Conservation (phyloP, 2,329 filamentous ascomycete genomes). For the Endoconidiophora laricicola region DNA sequence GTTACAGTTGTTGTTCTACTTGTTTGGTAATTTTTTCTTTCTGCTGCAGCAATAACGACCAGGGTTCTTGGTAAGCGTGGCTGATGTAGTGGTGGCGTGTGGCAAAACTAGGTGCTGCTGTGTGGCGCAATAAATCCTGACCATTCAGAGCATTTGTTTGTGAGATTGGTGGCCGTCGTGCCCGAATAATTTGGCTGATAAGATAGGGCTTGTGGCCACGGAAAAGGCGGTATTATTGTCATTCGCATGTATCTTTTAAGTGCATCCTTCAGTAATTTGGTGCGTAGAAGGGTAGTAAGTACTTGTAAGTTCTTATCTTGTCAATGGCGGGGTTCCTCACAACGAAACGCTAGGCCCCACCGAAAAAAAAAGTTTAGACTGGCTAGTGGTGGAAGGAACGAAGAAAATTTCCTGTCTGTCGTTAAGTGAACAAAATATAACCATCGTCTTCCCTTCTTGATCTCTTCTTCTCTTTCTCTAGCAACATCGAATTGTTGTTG, state of each 20-base stretch:
- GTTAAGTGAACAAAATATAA: constrained; percentile 14
- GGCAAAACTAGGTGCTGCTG: constrained; percentile 10
- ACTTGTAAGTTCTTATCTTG: constrained; percentile 9
- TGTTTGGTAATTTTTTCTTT: no score
- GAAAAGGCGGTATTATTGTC: constrained; percentile 3
- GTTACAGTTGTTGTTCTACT: no score
- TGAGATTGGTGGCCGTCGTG: constrained; percentile 8
- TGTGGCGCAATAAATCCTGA: constrained; percentile 10
- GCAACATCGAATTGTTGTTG: constrained; percentile 14
- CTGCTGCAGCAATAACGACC: background rate
- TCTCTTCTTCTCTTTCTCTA: constrained; percentile 13
- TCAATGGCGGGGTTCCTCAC: constrained; percentile 13
- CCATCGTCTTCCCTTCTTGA: constrained; percentile 12
- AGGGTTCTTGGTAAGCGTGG: background rate
- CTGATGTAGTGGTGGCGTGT: background rate
- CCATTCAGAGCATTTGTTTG: constrained; percentile 10
- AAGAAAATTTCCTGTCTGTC: constrained; percentile 12
- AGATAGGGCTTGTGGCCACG: constrained; percentile 14
- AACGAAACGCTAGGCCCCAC: constrained; percentile 10
- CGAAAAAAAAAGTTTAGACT: constrained; percentile 13
- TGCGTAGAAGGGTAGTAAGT: constrained; percentile 2
- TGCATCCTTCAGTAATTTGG: background rate
- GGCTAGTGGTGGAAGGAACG: constrained; percentile 12
- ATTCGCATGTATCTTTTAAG: constrained; percentile 8
- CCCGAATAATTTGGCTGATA: constrained; percentile 12